phyloP scores from a whole-genome alignment of 2,329 filamentous ascomycete species.

The Epichloe hybrida region DNA sequence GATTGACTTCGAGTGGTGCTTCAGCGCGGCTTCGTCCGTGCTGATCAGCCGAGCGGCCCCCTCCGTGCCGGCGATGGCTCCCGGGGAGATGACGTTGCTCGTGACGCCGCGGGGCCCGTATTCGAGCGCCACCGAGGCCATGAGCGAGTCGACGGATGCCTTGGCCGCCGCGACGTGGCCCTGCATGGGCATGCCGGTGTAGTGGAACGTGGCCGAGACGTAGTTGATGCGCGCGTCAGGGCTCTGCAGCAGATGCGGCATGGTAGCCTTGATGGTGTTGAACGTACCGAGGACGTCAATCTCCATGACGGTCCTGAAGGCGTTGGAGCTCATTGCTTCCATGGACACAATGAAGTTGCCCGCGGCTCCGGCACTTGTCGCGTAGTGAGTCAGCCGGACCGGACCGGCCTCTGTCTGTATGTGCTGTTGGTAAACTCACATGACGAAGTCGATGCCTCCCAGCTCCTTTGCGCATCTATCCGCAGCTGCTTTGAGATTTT shows the following conservation, averaged over 20 bases:
- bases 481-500: constrained; percentile 46
- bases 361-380: constrained; percentile 67
- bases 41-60: constrained; percentile 52
- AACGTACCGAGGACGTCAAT: constrained; percentile 91
- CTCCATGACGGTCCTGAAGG: constrained; percentile 90
- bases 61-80: constrained; percentile 76
- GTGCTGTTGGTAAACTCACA: constrained; percentile 38
- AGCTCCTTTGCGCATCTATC: constrained; percentile 71
- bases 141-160: constrained; percentile 76
- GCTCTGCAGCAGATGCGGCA: constrained; percentile 70
- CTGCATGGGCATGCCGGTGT: constrained; percentile 73
- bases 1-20: constrained; percentile 31
- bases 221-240: constrained; percentile 72
- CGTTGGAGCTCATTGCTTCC: constrained; percentile 68
- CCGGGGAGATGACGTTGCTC: constrained; percentile 84
- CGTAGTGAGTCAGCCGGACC: not conserved
- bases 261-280: constrained; percentile 85
- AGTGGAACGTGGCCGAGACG: constrained; percentile 84
- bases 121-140: constrained; percentile 68
- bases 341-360: constrained; percentile 91
- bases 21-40: constrained; percentile 18
- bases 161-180: constrained; percentile 87
- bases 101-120: constrained; percentile 79
- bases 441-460: constrained; percentile 81
- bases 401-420: not conserved